phyloP scores from a whole-genome alignment of 768 basidiomycete genomes.

The Tylopilus plumbeoviolaceoides region DNA sequence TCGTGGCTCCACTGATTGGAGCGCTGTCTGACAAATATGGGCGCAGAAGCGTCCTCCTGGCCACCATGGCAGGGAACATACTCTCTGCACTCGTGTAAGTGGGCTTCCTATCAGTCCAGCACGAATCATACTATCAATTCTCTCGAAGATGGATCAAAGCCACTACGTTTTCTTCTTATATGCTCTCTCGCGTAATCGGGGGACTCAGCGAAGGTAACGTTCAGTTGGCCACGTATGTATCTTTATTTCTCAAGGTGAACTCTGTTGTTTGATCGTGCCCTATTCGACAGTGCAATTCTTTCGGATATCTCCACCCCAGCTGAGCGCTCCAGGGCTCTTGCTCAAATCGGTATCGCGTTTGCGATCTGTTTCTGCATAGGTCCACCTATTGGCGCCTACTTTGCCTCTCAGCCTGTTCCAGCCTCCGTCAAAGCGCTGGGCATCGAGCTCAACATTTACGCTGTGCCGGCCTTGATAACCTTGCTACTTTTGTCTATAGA shows the following conservation, averaged over 20 bases:
- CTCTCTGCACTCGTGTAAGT: conserved; percentile 81
- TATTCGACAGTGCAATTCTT: conserved; percentile 70
- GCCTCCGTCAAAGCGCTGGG: conserved; percentile 51
- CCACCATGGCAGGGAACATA: conserved; percentile 92
- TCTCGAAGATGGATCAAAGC: conserved; percentile 77
- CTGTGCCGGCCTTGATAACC: conserved; percentile 82
- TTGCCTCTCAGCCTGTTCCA: conserved; percentile 82
- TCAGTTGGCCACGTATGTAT: conserved; percentile 84
- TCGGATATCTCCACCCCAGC: conserved; percentile 83
- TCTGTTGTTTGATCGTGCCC: background rate
- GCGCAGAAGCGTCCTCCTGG: conserved; percentile 74
- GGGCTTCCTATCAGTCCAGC: background rate
- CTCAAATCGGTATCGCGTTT: conserved; percentile 94
- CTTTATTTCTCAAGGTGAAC: background rate
- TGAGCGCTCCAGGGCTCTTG: conserved; percentile 80
- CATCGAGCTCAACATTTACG: conserved; percentile 81
- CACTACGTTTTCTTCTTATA: conserved; percentile 84
- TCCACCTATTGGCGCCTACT: conserved; percentile 94
- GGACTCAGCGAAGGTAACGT: conserved; percentile 97
- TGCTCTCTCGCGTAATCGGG: conserved; percentile 87
- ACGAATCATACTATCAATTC: background rate
- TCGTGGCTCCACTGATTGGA: conserved; percentile 81
- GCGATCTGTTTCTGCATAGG: conserved; percentile 92
- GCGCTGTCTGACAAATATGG: conserved; percentile 87
- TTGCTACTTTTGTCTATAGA: conserved; percentile 73